Base-by-base conservation (phyloP, 192 early-diverging fungal species). In the Coemansia sp. region DNA sequence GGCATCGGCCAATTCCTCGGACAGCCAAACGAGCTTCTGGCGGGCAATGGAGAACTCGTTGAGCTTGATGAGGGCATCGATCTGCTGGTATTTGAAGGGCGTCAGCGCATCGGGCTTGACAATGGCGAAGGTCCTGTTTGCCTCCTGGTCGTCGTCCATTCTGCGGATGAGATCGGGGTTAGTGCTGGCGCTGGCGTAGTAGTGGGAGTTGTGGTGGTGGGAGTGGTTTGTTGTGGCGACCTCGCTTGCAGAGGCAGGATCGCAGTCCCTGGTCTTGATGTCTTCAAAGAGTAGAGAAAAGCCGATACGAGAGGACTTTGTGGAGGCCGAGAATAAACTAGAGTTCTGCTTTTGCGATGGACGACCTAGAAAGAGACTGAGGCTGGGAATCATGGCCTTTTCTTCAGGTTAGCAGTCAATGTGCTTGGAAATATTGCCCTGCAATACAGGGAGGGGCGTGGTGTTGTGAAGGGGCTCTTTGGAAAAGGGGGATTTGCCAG, bases 81-180 rank as follows among this genome's bases (percentile, higher is more conserved):
- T 73, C 38, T 83, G 71, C 72, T 75, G 76, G 69, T 70, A 79
- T 62, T 84, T 79, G 61, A 68, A 62, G 11, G 74, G 67, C n/a
- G 65, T 72, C 68, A 83, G 70, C 31, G 78, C 84, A 55, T 87
- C 84, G 27, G 85, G 85, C 67, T 84, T 85, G 67, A 87, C 79
- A 22, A 87, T 53, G 42, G 84, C 85, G 55, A 87, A 77, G 10
- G 85, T 85, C 41, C 71, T 67, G 67, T 82, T 60, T 28, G 68
- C 63, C 28, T 37, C 57, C 36, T 50, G 47, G 41, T 66, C 67
- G 9, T 69, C 59, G 23, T 56, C 53, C 74, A 77, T 76, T 27
- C 41, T 63, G 42, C 37, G 41, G 50, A 36, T 11, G 48, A 17
- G 38, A 17, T 41, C 38, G 1, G 30, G 11, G 59, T 44, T 31